Percentiles rank a stretch among this genome's conserved stretches.
Evolutionary conservation across 352 stramenopile species (phyloP).

Genomic region (Pythium angustatum): DNA sequence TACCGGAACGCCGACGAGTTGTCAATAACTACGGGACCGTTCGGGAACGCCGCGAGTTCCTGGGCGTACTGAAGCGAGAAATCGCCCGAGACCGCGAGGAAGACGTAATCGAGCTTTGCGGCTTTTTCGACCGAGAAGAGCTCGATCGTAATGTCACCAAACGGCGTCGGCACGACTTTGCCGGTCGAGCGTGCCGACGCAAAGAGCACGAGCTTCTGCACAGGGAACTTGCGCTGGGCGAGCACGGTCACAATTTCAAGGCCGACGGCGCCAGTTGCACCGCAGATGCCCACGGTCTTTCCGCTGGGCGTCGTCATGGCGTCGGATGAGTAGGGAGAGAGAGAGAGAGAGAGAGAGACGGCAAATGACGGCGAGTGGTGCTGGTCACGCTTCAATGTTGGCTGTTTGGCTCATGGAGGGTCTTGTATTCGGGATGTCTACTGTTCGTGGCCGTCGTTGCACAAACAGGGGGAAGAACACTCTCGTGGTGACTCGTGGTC

Average conservation of each 20-base stretch:
- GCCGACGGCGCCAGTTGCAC: constrained; percentile 93
- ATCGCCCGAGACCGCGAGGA: constrained; percentile 96
- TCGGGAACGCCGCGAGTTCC: constrained; percentile 79
- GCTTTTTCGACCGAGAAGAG: constrained; percentile 94
- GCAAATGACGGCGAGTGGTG: background rate
- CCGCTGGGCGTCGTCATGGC: constrained; percentile 54
- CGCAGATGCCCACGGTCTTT: constrained; percentile 80
- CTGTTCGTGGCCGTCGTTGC: constrained; percentile 16
- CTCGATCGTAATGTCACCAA: constrained; percentile 94
- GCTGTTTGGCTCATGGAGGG: background rate
- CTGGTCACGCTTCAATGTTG: constrained; percentile 26
- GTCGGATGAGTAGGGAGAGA: background rate
- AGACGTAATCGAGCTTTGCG: constrained; percentile 94
- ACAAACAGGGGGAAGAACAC: constrained; percentile 24
- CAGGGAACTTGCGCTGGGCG: constrained; percentile 81
- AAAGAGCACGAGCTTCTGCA: constrained; percentile 94
- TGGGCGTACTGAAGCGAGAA: constrained; percentile 96
- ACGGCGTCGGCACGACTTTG: constrained; percentile 87
- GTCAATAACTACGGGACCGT: constrained; percentile 96
- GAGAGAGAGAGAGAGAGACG: background rate
- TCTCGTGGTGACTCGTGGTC: constrained; percentile 25
- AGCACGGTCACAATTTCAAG: constrained; percentile 96
- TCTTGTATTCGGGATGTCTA: constrained; percentile 1
- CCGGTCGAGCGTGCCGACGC: constrained; percentile 93
- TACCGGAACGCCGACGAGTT: constrained; percentile 98